Evolutionary conservation across 495 filamentous ascomycete species (phyloP).

Genomic region (Aspergillus taichungensis): DNA sequence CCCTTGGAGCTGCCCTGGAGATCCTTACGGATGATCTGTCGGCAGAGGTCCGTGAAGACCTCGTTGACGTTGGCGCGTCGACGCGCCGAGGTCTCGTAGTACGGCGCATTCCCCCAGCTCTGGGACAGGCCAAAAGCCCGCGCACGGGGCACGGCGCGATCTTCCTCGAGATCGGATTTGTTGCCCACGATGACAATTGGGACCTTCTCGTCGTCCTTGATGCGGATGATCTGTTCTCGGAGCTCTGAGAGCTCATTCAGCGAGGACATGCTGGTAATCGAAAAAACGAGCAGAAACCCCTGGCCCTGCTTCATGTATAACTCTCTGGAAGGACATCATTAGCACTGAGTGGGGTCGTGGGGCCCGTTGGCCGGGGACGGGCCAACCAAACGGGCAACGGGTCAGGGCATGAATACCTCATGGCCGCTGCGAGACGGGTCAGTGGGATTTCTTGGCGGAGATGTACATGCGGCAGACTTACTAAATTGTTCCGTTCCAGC

Average conservation of each 20-base stretch:
- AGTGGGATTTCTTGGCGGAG: conserved; percentile 9
- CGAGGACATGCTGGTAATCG: conserved; percentile 81
- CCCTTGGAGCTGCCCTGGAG: conserved; percentile 38
- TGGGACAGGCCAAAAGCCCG: conserved; percentile 82
- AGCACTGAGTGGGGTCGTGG: neutral
- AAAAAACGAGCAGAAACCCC: conserved; percentile 96
- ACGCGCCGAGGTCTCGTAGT: conserved; percentile 89
- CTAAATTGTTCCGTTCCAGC: conserved; percentile 98
- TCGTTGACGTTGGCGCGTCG: conserved; percentile 87
- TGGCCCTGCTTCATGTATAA: conserved; percentile 96
- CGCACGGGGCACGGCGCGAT: conserved; percentile 72
- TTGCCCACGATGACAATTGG: conserved; percentile 97
- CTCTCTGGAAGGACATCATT: conserved; percentile 47
- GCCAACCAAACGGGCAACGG: no score
- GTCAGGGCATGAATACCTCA: conserved; percentile 44
- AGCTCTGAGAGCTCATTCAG: conserved; percentile 80
- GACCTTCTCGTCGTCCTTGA: conserved; percentile 87
- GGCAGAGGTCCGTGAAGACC: conserved; percentile 85
- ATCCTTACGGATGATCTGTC: conserved; percentile 80
- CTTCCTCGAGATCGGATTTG: conserved; percentile 92
- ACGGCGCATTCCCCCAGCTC: conserved; percentile 82
- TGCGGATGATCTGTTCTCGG: conserved; percentile 91
- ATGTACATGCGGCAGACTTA: conserved; percentile 37
- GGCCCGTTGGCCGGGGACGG: no score
- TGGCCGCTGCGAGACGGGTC: conserved; percentile 46